These are phyloP conservation scores for Trichoderma koningiopsis DNA, from an alignment of 2,329 filamentous ascomycete species.

Conservation along the genomic window DNA sequence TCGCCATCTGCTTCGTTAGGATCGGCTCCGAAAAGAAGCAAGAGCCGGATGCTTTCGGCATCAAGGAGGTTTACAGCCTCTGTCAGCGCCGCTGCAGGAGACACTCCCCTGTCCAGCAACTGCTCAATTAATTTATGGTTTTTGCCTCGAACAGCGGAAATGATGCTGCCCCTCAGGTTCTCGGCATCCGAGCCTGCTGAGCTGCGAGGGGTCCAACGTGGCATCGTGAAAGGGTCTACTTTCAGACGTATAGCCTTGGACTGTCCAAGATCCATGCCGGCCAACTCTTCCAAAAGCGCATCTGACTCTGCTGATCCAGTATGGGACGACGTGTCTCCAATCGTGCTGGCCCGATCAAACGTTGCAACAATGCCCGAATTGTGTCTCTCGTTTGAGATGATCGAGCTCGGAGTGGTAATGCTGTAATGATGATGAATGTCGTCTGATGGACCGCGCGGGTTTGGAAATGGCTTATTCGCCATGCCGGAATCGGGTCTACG, in stretches of 20 bases:
- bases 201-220: conserved; percentile 50
- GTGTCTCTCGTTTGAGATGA: not conserved
- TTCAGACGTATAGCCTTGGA: conserved; percentile 40
- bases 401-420: conserved; percentile 7
- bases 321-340: conserved; percentile 13
- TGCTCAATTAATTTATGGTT: conserved; percentile 61
- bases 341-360: conserved; percentile 17
- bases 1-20: conserved; percentile 54
- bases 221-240: conserved; percentile 54
- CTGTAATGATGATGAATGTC: conserved; percentile 14
- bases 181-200: conserved; percentile 26
- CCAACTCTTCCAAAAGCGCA: conserved; percentile 12
- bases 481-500: conserved; percentile 16
- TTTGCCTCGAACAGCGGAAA: conserved; percentile 57
- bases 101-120: conserved; percentile 59
- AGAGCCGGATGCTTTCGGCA: conserved; percentile 54
- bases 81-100: conserved; percentile 53
- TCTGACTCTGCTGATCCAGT: conserved; percentile 12
- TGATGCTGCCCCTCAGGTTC: conserved; percentile 43
- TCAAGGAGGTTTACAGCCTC: conserved; percentile 57
- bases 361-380: not conserved
- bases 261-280: conserved; percentile 9
- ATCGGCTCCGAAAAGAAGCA: conserved; percentile 60
- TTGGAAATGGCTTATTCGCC: conserved; percentile 7
- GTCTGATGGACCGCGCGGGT: not conserved